Evolutionary conservation across 2,329 filamentous ascomycete genomes (phyloP), one percentile per base, ranked within the genome.

Genomic region (Fusarium oxysporum): DNA sequence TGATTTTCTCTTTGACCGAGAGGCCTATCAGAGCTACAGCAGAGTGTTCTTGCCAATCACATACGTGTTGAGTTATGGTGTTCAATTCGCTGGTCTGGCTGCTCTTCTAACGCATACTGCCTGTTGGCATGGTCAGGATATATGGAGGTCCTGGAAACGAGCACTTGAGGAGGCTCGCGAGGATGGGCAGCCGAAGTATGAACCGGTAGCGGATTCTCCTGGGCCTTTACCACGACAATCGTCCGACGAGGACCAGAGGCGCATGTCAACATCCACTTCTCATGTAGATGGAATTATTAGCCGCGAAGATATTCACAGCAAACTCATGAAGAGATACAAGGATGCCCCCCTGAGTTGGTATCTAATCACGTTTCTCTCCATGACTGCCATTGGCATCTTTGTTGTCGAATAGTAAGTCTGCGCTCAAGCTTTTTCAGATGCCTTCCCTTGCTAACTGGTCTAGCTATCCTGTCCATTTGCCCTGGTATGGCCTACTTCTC

Each of bases 291-390:
- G 85, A 19, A 85, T 93, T 23, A 86, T 94, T 70, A 90, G 87
- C 69, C 88, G 89, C 38, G 93, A 97, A 77, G 94, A 97, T 79
- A 91, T 97, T 3, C 94, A 97, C 80, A 93, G 92, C 77, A 90
- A 94, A 10, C 85, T 97, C 33, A 97, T 97, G 94, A 89, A 86
- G 77, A 88, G 90, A 63, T 97, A 97, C 79, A 89, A 92, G 68
- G 93, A 97, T 80, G 94, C 93, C 1, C 94, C 94, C 0, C 87
- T 94, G 77, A 88, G 86, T 48, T 97, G 94, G 94, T 97, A 97
- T 80, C 81, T 96, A 21, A 71, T 90, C 35, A 96, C 93, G 0
- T 94, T 94, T 75, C 80, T 92, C 17, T 89, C 88, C 56, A 96
- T 96, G 93, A 88, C 91, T 10, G 90, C 90, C 14, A 91, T 95